Evolutionary conservation across 2,329 filamentous ascomycete species (phyloP), one percentile per base, ranked within the genome.

Genomic region (Penicillium palitans): DNA sequence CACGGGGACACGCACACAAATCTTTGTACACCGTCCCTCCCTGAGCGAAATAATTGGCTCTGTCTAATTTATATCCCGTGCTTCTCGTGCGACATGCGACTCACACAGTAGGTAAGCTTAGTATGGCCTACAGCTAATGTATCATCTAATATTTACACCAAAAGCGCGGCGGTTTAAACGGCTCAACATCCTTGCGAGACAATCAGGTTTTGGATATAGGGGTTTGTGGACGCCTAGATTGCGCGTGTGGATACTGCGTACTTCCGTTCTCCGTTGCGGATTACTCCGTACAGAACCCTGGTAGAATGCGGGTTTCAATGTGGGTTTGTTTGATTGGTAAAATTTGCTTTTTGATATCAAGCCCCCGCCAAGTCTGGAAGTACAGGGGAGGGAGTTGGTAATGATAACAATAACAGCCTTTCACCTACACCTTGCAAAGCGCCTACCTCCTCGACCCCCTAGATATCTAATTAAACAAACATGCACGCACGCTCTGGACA

Each of bases 11-110:
- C 27, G 4, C 49, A 39, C 33, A 39, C 33, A 25, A 6, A 29
- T 37, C 25, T 57, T 57, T 42, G 35, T 46, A 51, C 49, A 60
- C 48, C 50, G 50, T 58, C 8, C 21, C 46, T 25, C 39, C 51
- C 19, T 6, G 40, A 44, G 40, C 7, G 10, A 21, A 46, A 27
- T 17, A 10, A 47, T 27, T 53, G 29, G 29, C 17, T 27, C 15
- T 10, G 12, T 45, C 21, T 29, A 37, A 47, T 55, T 47, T 45
- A 46, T 56, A 56, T 45, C 39, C 39, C 50, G 45, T 54, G 45
- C 31, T 31, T 48, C 35, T 39, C 46, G 57, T 56, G 27, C 41
- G 12, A 40, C 46, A 48, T 51, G 35, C 47, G 17, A 40, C 46
- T 51, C 8, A 31, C 29, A 24, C 21, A 25, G 13, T 35, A 39